These are phyloP conservation scores for Solanum hybrid DNA, from an alignment of 305 asterid genomes.

Conservation along the genomic window DNA sequence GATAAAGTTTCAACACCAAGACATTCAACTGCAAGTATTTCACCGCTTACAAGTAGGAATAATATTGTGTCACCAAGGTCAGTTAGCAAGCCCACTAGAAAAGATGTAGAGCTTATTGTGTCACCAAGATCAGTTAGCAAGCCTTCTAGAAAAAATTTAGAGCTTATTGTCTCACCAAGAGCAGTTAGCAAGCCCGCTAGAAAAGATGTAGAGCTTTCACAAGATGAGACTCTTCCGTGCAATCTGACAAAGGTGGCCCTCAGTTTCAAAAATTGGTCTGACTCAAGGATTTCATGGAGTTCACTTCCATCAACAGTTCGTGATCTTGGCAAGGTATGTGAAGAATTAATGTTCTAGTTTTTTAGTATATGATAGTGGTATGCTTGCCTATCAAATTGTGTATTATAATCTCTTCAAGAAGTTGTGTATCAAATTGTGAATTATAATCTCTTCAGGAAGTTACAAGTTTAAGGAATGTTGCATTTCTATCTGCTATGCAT, in stretches of 20 bases:
- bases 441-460: slow-evolving; percentile 40
- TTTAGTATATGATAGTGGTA: neutral
- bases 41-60: slow-evolving; percentile 62
- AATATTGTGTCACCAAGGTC: slow-evolving; percentile 39
- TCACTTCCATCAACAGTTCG: slow-evolving; percentile 49
- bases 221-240: slow-evolving; percentile 25
- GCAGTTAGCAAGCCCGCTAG: slow-evolving; percentile 19
- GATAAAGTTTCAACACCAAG: slow-evolving; percentile 22
- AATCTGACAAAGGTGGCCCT: slow-evolving; percentile 37
- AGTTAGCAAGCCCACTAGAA: slow-evolving; percentile 22
- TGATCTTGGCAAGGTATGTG: slow-evolving; percentile 65
- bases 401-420: neutral
- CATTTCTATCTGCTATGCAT: slow-evolving; percentile 53
- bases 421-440: neutral
- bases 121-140: slow-evolving; percentile 43
- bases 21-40: slow-evolving; percentile 15
- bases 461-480: slow-evolving; percentile 30
- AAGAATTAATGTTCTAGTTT: neutral
- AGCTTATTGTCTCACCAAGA: neutral
- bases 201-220: slow-evolving; percentile 24
- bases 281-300: slow-evolving; percentile 40
- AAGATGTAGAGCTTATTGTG: slow-evolving; percentile 16
- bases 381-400: neutral
- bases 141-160: slow-evolving; percentile 23
- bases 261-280: slow-evolving; percentile 29